phyloP scores from a whole-genome alignment of 768 basidiomycete species.

The Leccinum subgranulosum region DNA sequence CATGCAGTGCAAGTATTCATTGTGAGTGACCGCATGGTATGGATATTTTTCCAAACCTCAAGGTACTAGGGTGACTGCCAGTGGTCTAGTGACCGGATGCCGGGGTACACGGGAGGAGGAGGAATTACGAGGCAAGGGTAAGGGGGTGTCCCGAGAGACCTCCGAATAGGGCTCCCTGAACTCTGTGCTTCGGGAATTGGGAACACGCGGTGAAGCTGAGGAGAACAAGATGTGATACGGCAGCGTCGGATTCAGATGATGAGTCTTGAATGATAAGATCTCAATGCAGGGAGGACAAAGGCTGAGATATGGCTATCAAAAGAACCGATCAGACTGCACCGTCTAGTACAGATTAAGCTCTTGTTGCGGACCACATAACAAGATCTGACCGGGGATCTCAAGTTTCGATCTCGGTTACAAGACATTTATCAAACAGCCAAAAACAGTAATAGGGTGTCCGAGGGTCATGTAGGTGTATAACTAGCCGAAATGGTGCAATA shows the following conservation, averaged over 20 bases:
- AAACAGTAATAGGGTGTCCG: conserved; percentile 19
- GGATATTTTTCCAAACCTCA: background rate
- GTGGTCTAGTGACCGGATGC: background rate
- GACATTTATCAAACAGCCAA: background rate
- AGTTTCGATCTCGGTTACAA: background rate
- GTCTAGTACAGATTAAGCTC: background rate
- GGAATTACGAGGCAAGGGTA: background rate
- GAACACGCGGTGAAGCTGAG: background rate
- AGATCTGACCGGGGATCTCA: background rate
- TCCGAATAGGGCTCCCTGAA: background rate
- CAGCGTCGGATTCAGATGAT: background rate
- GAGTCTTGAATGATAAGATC: background rate
- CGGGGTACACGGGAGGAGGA: background rate
- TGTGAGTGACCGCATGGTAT: background rate
- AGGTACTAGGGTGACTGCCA: background rate
- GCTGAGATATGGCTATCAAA: background rate
- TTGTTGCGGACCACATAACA: background rate
- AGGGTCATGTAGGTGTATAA: conserved; percentile 15
- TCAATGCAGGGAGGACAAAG: background rate
- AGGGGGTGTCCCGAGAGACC: background rate
- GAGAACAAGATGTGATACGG: background rate
- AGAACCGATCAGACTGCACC: background rate
- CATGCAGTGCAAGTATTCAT: conserved; percentile 6
- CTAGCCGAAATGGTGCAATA: conserved; percentile 23
- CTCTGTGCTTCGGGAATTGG: background rate